Base-by-base conservation (phyloP, 495 filamentous ascomycete species). In the Friedmanniomyces simplex region DNA sequence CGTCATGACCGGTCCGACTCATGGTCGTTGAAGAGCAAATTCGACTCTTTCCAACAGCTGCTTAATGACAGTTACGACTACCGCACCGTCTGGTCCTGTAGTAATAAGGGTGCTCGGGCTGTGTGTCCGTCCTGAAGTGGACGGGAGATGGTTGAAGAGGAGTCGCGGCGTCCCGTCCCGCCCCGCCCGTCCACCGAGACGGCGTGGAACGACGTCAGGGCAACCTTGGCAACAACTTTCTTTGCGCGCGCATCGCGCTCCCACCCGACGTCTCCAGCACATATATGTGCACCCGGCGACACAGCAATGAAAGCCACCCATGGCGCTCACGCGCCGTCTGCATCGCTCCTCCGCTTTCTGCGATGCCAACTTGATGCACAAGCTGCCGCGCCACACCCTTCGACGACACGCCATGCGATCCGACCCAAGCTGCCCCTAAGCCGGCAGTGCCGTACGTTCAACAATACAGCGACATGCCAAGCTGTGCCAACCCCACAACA, bases 291-390 rank as follows among this genome's bases (percentile, higher is more conserved):
- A 16, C 5, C 14, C 14, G 16, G 20, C 41, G 14, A n/a, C 12
- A 20, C n/a, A 60, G 54, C 54, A 14, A 61, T 61, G 59, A 20
- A 20, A 36, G 53, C 53, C 1, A 48, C 39, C 21, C n/a, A 28
- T 48, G 39, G 49, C 32, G 20, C 50, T 0, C 50, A 21, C 12
- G 56, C 52, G 10, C 61, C 61, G 7, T 63, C 61, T 1, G 14
- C 39, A 1, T 51, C 45, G 12, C 57, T 64, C 14, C 28, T 64
- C 36, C 57, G 61, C 50, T 64, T 64, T 49, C 52, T 64, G 49
- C 61, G 53, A 48, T 39, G 37, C 24, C 61, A 64, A 39, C 61
- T 64, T n/a, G 34, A 51, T 46, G 43, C 46, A 22, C 61, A 58
- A 52, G 22, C 28, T n/a, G 14, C 8, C 22, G 10, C 10, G 16